phyloP scores from a whole-genome alignment of 805 yeast genomes.

The Pichia scutulata region DNA sequence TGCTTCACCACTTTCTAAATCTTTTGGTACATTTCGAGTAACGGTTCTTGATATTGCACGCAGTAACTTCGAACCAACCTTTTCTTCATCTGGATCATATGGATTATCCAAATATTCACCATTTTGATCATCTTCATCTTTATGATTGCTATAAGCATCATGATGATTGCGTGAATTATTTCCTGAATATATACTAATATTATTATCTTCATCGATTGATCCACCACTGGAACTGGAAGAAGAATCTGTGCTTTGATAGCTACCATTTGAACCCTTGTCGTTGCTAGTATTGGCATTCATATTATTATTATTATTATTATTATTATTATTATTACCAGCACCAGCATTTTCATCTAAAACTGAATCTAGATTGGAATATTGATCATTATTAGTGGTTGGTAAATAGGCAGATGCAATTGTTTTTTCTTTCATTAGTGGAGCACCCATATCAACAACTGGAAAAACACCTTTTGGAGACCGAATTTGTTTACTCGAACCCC shows the following conservation, averaged over 20 bases:
- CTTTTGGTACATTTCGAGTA: constrained; percentile 8
- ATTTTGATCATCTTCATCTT: constrained; percentile 24
- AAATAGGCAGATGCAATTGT: constrained; percentile 43
- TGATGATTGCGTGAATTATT: not conserved
- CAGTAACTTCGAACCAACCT: constrained; percentile 20
- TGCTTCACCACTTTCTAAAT: constrained; percentile 4
- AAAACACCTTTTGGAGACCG: constrained; percentile 71
- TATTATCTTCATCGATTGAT: constrained; percentile 12
- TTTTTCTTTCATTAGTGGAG: constrained; percentile 47
- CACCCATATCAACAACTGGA: constrained; percentile 76
- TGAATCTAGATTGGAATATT: constrained; percentile 10
- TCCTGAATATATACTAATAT: constrained; percentile 7
- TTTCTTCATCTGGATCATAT: constrained; percentile 20
- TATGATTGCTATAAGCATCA: constrained; percentile 15
- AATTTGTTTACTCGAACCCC: constrained; percentile 9
- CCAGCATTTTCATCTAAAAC: constrained; percentile 18
- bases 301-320: not conserved
- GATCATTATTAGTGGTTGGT: not conserved
- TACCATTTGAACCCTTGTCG: constrained; percentile 22
- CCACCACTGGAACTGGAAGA: not conserved
- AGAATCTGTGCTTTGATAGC: constrained; percentile 15
- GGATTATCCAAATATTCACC: constrained; percentile 20
- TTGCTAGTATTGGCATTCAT: not conserved
- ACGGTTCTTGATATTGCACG: constrained; percentile 20
- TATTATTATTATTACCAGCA: constrained; percentile 21